Base-by-base conservation (phyloP, 1,284 basidiomycete genomes). In the Irpex sp. region DNA sequence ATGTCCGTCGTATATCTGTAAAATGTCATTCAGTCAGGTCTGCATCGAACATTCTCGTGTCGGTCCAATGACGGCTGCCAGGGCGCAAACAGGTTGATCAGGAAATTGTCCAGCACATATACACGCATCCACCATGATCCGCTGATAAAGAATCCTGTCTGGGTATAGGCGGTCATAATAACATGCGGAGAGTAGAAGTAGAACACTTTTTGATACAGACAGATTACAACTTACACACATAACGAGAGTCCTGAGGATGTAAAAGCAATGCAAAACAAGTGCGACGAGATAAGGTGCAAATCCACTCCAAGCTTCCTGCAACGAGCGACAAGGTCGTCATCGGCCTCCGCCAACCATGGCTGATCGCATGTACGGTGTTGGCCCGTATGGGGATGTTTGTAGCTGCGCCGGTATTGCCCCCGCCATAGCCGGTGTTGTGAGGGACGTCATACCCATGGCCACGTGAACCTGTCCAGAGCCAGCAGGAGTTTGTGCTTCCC, bases 351-450 rank as follows among this genome's bases (percentile, higher is more conserved):
- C 86, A 8, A 78, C 77, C 68, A 91, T 82, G 51, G 83, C 73
- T 60, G 85, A 80, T 67, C 88, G 82, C 75, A 89, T 80, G 71
- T 85, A 90, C 31, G 83, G 83, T 31, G 85, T 81, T 54, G 85
- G 81, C 36, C 83, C 83, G 72, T 89, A 90, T 52, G 82, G 77
- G 59, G 82, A 73, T 59, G 73, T 79, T 5, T 82, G 79, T 68
- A 88, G 75, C 48, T 82, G 77, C 54, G 75, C 70, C 34, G 76
- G 67, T 66, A 78, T 70, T 47, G 74, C 71, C 38, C 71, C 72
- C 7, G 73, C 71, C 72, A 79, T 72, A 54, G 73, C 72, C 2
- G 76, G 74, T 38, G 81, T 79, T 57, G 80, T 79, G 60, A 85
- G 70, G 19, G 79, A 76, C 7, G 80, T 81, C 51, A 81, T 78